Evolutionary conservation across 192 early-diverging fungal genomes (phyloP).

Genomic region (Coemansia sp.): DNA sequence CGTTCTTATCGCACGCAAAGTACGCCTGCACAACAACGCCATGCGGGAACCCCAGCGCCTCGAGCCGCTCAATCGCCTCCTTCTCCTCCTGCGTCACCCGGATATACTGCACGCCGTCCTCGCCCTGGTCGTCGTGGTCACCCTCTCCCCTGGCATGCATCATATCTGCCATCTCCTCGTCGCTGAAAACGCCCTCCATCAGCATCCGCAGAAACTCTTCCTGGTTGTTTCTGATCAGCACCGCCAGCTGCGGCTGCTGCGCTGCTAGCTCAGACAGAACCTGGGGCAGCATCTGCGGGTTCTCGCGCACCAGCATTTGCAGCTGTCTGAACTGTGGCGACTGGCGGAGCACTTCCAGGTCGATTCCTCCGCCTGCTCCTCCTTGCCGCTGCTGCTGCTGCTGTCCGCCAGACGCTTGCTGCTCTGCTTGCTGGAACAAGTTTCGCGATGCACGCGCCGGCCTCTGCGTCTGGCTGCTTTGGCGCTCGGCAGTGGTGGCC

Average conservation of each 20-base stretch:
- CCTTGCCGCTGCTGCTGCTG: conserved; percentile 27
- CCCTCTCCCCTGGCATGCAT: conserved; percentile 28
- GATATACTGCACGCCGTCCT: conserved; percentile 68
- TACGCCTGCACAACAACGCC: conserved; percentile 86
- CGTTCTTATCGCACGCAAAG: conserved; percentile 97
- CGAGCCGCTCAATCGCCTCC: conserved; percentile 80
- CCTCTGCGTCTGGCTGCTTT: conserved; percentile 14
- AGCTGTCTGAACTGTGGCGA: conserved; percentile 91
- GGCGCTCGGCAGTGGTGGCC: background rate
- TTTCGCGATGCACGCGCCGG: conserved; percentile 40
- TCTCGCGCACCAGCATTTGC: conserved; percentile 78
- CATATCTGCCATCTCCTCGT: conserved; percentile 32
- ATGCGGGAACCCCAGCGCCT: conserved; percentile 84
- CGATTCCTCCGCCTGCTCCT: background rate
- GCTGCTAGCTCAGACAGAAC: conserved; percentile 81
- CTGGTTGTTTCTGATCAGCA: conserved; percentile 75
- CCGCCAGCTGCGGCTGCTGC: conserved; percentile 81
- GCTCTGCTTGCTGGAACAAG: conserved; percentile 63
- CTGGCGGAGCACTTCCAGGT: conserved; percentile 61
- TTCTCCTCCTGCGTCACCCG: conserved; percentile 86
- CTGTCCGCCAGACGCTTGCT: conserved; percentile 20
- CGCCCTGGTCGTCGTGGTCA: conserved; percentile 56
- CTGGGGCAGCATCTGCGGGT: conserved; percentile 85
- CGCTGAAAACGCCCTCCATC: conserved; percentile 35
- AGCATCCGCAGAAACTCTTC: conserved; percentile 80